Evolutionary conservation across 1,284 basidiomycete genomes (phyloP), one percentile per base, ranked within the genome.

Genomic region (Termitomyces sp.): DNA sequence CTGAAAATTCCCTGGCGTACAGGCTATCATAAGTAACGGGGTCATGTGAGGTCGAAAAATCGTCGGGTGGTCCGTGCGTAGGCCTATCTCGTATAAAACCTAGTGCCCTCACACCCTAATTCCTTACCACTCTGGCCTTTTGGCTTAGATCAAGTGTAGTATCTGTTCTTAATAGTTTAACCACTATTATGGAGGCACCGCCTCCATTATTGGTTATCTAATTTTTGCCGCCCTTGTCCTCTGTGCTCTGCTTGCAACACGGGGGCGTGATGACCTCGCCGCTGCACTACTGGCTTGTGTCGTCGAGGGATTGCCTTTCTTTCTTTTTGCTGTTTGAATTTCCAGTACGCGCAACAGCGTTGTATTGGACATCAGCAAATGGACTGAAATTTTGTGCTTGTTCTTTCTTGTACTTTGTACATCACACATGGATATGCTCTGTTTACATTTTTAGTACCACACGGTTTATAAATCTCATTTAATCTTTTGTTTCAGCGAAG

Each of bases 131-230:
- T 92, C 84, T 91, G 90, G 86, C 89, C 90, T 87, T 89, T 90
- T 89, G 89, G 90, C 86, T 91, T 92, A 90, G 89, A 90, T 90
- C 88, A 92, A 92, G 90, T 92, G 89, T 92, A 91, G 88, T 90
- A 90, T 88, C 85, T 88, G 85, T 88, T 88, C 86, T 88, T 87
- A 84, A 84, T 83, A 83, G 82, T 82, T 83, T 83, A 84, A 45
- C 43, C 80, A 81, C 81, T 84, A 83, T 83, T 82, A 83, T 73
- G 73, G 67, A 65, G 70, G 70, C 72, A 74, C 69, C 68, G 58
- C 55, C 55, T 54, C 52, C 55, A 53, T 53, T 53, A 46, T 53
- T 53, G 52, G 52, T 53, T 53, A 53, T 53, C 52, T 54, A 54
- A 54, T 54, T 54, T 54, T 54, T 54, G 53, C 40, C 46, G 53